These are phyloP conservation scores for Neonectria hederae DNA, from an alignment of 2,329 filamentous ascomycete species.

Conservation along the genomic window DNA sequence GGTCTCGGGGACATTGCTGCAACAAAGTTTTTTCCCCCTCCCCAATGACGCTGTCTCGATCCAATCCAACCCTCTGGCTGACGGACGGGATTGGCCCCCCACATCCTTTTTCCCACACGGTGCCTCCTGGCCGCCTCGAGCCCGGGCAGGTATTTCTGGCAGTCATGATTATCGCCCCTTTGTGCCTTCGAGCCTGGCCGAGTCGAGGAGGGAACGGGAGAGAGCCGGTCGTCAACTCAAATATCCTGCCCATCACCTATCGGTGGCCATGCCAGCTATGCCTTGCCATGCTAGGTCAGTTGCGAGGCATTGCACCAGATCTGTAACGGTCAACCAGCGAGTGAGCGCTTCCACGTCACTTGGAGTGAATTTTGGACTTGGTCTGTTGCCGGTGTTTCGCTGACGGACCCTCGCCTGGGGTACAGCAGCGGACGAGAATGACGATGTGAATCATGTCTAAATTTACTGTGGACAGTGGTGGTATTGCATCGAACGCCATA, in stretches of 20 bases:
- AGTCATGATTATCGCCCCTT: background rate
- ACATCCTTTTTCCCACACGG: conserved; percentile 26
- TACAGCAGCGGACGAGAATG: conserved; percentile 26
- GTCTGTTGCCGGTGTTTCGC: conserved; percentile 9
- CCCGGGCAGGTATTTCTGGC: background rate
- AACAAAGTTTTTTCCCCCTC: conserved; percentile 23
- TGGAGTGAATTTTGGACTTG: conserved; percentile 12
- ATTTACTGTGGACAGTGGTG: conserved; percentile 29
- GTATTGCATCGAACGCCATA: conserved; percentile 32
- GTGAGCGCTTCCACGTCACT: conserved; percentile 38
- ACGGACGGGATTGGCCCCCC: conserved; percentile 36
- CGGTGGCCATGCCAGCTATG: background rate
- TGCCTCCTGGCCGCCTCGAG: background rate
- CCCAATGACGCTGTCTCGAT: conserved; percentile 35
- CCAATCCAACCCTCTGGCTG: conserved; percentile 31
- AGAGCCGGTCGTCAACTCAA: background rate
- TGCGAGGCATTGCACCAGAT: conserved; percentile 30
- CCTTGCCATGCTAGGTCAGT: conserved; percentile 20
- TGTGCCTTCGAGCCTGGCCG: background rate
- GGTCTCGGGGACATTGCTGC: conserved; percentile 18
- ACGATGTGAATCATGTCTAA: conserved; percentile 33
- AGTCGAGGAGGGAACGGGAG: background rate
- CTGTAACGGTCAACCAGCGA: conserved; percentile 24
- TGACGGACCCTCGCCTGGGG: conserved; percentile 23
- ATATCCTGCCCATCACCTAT: background rate